Base-by-base conservation (phyloP, 129 eudicot genomes). In the Lonicera japonica region DNA sequence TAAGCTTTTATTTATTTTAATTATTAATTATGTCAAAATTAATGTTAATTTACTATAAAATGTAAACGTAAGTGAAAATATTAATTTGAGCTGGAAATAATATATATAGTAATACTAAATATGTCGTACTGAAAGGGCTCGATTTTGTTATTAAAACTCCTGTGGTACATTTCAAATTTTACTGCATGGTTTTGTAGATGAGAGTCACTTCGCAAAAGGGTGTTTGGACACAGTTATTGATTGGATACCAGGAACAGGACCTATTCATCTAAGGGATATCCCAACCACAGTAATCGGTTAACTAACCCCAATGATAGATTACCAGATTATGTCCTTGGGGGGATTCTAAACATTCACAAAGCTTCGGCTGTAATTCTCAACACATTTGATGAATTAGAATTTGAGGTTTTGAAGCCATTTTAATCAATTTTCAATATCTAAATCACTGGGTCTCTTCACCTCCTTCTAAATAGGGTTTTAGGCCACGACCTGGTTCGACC, bases 171-270 rank as follows among this genome's bases (percentile, higher is more conserved):
- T n/a, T n/a, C n/a, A n/a, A n/a, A n/a, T n/a, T n/a, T n/a, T n/a
- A n/a, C n/a, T n/a, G n/a, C n/a, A n/a, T n/a, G n/a, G n/a, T 38
- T 38, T 38, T 21, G 46, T 43, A 73, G 70, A 73, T 60, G 72
- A 56, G 51, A 72, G 71, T 39, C 60, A 21, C 43, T 59, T 73
- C 51, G 58, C 71, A 13, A 64, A 68, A 38, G 83, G 61, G 10
- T 73, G 53, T 58, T 61, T 73, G 25, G 72, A 78, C 39, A 73
- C 45, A 22, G 69, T 29, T 51, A 59, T 78, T 11, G 75, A 73
- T 22, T 78, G 79, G 83, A 73, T 78, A 38, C 83, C 79, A 0
- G 83, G 79, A 69, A 78, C 68, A 57, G 65, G 73, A 59, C 54
- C 64, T 16, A 25, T 64, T 14, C 73, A 66, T 45, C 38, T 78